phyloP scores from a whole-genome alignment of 805 yeast species.

The Yarrowia hollandica region DNA sequence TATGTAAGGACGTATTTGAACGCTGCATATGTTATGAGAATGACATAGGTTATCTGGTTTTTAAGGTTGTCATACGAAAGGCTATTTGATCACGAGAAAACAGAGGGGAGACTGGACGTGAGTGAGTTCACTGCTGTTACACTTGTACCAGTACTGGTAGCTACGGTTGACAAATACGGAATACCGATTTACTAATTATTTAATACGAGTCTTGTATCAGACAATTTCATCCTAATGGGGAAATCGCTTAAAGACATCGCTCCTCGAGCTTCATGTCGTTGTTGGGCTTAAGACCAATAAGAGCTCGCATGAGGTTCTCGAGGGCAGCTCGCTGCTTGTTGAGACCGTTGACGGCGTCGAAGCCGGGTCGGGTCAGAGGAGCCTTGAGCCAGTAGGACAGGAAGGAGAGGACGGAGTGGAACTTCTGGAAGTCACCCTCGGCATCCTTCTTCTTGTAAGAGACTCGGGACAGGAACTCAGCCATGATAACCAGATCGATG shows the following conservation, averaged over 20 bases:
- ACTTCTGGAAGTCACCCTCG: slow-evolving; percentile 53
- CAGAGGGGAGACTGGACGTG: no score
- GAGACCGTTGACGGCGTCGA: slow-evolving; percentile 85
- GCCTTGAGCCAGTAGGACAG: slow-evolving; percentile 96
- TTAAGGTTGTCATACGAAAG: no score
- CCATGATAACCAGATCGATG: slow-evolving; percentile 83
- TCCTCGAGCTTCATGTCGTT: slow-evolving; percentile 95
- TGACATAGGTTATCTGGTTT: no score
- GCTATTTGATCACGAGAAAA: no score
- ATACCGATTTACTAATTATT: slow-evolving; percentile 20
- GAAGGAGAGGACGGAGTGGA: slow-evolving; percentile 84
- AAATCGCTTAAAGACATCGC: slow-evolving; percentile 52
- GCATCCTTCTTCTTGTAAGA: slow-evolving; percentile 62
- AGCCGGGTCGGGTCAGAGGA: slow-evolving; percentile 89
- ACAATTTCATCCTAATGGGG: no score
- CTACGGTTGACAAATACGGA: slow-evolving; percentile 9
- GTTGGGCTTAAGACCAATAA: slow-evolving; percentile 85
- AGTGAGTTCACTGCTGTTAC: no score
- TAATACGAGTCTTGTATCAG: no score
- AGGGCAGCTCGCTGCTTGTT: slow-evolving; percentile 92
- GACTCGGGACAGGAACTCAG: slow-evolving; percentile 88
- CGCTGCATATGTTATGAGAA: no score
- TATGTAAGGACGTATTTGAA: no score
- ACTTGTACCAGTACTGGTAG: no score
- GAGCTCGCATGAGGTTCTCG: slow-evolving; percentile 84